Conservation (phyloP, 371 early-diverging fungal species). For the Dinochytrium kinnereticum region DNA sequence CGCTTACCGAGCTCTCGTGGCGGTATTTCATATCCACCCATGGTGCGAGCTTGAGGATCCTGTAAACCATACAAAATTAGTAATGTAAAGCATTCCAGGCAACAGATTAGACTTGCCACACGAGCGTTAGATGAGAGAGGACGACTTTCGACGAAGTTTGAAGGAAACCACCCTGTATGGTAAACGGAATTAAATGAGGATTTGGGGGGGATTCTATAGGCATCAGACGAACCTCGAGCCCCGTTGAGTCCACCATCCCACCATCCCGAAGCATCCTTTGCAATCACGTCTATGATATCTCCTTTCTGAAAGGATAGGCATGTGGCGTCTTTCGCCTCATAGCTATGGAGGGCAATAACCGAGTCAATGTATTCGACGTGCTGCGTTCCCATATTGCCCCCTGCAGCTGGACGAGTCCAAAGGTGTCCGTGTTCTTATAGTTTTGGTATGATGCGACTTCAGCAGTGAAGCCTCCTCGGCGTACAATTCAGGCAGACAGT, state of each 20-base stretch:
- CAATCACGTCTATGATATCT: slow-evolving; percentile 81
- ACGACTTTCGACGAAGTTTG: slow-evolving; percentile 71
- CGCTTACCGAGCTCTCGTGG: no score
- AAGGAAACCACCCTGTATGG: slow-evolving; percentile 85
- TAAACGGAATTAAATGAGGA: slow-evolving; percentile 1
- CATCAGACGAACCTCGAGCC: slow-evolving; percentile 29
- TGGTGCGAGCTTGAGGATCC: no score
- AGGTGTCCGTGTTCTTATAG: no score
- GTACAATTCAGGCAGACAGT: no score
- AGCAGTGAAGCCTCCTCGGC: no score
- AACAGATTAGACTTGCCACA: slow-evolving; percentile 13
- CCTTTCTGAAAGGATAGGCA: slow-evolving; percentile 78
- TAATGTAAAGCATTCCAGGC: no score
- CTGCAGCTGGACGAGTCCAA: no score
- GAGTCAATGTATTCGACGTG: slow-evolving; percentile 46
- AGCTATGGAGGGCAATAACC: slow-evolving; percentile 84
- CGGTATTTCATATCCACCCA: no score
- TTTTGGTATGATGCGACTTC: no score
- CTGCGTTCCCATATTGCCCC: background rate
- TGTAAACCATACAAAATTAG: no score
- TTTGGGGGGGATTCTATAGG: background rate
- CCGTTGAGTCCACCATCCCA: slow-evolving; percentile 76
- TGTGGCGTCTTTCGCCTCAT: slow-evolving; percentile 70
- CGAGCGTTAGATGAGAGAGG: slow-evolving; percentile 11
- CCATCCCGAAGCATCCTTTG: slow-evolving; percentile 87